Conservation (phyloP, 495 filamentous ascomycete genomes). For the Cetradonia linearis region DNA sequence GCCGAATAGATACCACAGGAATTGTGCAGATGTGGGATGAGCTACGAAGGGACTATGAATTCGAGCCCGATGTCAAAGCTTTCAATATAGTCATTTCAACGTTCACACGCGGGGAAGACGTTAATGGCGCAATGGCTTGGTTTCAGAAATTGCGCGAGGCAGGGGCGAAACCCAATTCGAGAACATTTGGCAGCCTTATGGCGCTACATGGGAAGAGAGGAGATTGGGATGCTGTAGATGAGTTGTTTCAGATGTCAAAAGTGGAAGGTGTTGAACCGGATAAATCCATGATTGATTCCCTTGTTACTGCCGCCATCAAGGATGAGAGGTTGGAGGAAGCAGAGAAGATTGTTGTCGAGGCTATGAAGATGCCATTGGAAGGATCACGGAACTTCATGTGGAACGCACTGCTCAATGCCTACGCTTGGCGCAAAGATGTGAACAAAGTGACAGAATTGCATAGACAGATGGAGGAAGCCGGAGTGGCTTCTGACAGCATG, state of each 20-base stretch:
- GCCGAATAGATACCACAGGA: slow-evolving; percentile 47
- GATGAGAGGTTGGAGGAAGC: slow-evolving; percentile 49
- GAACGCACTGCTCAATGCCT: slow-evolving; percentile 62
- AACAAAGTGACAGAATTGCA: slow-evolving; percentile 49
- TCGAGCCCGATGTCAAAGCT: slow-evolving; percentile 43
- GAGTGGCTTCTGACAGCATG: slow-evolving; percentile 51
- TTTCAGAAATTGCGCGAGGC: slow-evolving; percentile 46
- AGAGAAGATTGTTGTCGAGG: slow-evolving; percentile 46
- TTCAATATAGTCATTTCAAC: slow-evolving; percentile 77
- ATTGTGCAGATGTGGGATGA: slow-evolving; percentile 50
- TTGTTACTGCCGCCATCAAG: slow-evolving; percentile 62
- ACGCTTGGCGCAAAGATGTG: slow-evolving; percentile 57
- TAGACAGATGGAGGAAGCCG: slow-evolving; percentile 47
- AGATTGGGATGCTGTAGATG: slow-evolving; percentile 56
- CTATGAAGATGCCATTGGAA: slow-evolving; percentile 32
- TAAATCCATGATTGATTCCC: slow-evolving; percentile 47
- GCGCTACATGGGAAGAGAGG: slow-evolving; percentile 59
- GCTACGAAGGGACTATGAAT: slow-evolving; percentile 41
- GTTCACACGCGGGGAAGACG: slow-evolving; percentile 52
- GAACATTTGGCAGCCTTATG: slow-evolving; percentile 64
- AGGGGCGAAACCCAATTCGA: slow-evolving; percentile 40
- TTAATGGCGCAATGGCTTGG: slow-evolving; percentile 47
- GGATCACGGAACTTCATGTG: slow-evolving; percentile 54
- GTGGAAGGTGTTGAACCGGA: slow-evolving; percentile 33
- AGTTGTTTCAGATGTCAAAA: slow-evolving; percentile 49